Conservation (phyloP, 164 flowering plant genomes). For the grape (Vitis vinifera) region DNA sequence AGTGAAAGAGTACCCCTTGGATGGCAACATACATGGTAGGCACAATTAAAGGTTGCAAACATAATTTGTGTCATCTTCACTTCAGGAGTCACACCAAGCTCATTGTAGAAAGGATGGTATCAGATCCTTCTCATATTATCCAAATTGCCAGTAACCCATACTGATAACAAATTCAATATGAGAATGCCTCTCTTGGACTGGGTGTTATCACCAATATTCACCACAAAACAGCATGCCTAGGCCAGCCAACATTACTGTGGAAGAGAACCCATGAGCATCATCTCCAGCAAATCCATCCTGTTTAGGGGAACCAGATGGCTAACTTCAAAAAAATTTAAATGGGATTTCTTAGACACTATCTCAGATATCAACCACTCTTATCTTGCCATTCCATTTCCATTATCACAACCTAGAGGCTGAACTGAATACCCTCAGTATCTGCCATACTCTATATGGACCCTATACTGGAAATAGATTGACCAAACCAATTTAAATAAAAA, state of each 20-base stretch:
- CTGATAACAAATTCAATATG: not conserved
- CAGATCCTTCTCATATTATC: not conserved
- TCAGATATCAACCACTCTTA: too few relatives aligned
- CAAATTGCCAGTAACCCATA: not conserved
- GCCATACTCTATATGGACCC: too few relatives aligned
- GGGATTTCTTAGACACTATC: too few relatives aligned
- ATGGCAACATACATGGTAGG: slow-evolving; percentile 17
- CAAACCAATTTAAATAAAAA: too few relatives aligned
- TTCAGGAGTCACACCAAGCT: slow-evolving; percentile 4
- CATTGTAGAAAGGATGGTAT: not conserved
- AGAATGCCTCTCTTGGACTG: slow-evolving; percentile 3
- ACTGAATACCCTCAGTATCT: too few relatives aligned
- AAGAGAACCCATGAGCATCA: slow-evolving; percentile 14
- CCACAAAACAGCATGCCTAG: not conserved
- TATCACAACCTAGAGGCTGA: too few relatives aligned
- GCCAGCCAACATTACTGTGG: slow-evolving; percentile 12
- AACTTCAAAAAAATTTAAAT: too few relatives aligned
- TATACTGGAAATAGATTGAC: too few relatives aligned
- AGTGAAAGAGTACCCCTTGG: slow-evolving; percentile 4
- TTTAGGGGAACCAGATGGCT: not conserved
- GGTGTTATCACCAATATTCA: not conserved
- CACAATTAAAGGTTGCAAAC: slow-evolving; percentile 8
- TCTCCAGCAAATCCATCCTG: slow-evolving; percentile 17
- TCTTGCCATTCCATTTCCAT: too few relatives aligned
- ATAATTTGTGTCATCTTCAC: slow-evolving; percentile 16